Evolutionary conservation across 1,284 basidiomycete species (phyloP), one percentile per base, ranked within the genome.

Genomic region (Sporisorium graminicola): DNA sequence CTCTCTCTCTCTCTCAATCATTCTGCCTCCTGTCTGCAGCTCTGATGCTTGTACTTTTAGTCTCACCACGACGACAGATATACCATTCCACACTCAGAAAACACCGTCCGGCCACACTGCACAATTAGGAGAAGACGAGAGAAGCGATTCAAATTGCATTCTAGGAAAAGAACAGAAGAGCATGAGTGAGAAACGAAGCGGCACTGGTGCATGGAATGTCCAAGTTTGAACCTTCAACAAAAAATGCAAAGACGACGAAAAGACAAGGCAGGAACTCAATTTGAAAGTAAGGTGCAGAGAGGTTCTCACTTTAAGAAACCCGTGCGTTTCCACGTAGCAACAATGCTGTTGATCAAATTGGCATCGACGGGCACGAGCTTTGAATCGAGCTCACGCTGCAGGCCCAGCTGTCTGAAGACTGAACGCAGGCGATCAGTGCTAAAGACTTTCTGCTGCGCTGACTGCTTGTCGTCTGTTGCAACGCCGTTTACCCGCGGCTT

Each of bases 271-370:
- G 16, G 37, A 14, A 4, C 5, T 40, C 37, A 16, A 40, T 16
- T 16, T n/a, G n/a, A 18, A 3, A 40, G 14, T 5, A 18, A 8
- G 37, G 5, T 20, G n/a, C n/a, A 5, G 16, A n/a, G 29, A 5
- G 29, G 29, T 31, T 10, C 5, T 52, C 50, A 44, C 37, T 26
- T 31, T 10, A 65, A 46, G 52, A 65, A 65, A 9, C 63, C 63
- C 1, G 13, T 37, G 42, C 52, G 44, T 18, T 50, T 47, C 63
- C 63, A 65, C 5, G 51, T 51, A n/a, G 50, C 27, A 13, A 65
- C 33, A 14, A 65, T 58, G n/a, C 49, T 58, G 56, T 29, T 40
- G 16, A 65, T 18, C 43, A 58, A 14, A 7, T 40, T 5, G 14
- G 35, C 63, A n/a, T 58, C 56, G 10, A 59, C 35, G 7, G 50